Evolutionary conservation across 1,139 yeast species (phyloP), one percentile per base, ranked within the genome.

Genomic region (Hansenula lynferdii): DNA sequence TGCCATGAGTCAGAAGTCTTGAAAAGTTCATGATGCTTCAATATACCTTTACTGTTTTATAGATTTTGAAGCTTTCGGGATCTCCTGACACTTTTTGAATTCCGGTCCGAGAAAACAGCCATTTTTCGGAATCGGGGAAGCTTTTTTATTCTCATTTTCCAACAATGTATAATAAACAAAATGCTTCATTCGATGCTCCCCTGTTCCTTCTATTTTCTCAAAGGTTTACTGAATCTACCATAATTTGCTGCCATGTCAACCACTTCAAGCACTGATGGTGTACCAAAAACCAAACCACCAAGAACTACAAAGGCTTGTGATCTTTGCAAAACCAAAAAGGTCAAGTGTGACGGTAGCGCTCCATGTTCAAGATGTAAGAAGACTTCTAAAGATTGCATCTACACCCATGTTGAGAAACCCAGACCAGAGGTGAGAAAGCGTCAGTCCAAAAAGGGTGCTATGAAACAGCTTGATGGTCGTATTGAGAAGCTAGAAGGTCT

Each of bases 241-340:
- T n/a, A n/a, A n/a, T n/a, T n/a, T n/a, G n/a, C n/a, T n/a, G n/a
- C 19, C 28, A 6, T 4, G 5, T 26, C 18, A 15, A 15, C 7
- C 25, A 23, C 25, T 10, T 23, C 28, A 25, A 25, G 16, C 15
- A 25, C 28, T 4, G 28, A 14, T 12, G 15, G 15, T 12, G 26
- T 8, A 24, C 5, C 14, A 24, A 7, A 14, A 24, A 24, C 26
- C 12, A 10, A 6, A 8, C 15, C 15, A 12, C 34, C 37, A 30
- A 56, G 78, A 35, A 72, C 70, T 1, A 43, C 59, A 22, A 67
- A 63, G 40, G 82, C 82, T 1, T 77, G 82, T 51, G 79, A 75
- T 43, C 61, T 62, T 6, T 76, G 80, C 48, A 62, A 80, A 5
- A 44, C 57, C 18, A 72, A 70, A 51, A 75, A 75, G 50, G 63